phyloP scores from a whole-genome alignment of 1,284 basidiomycete species.

The Microbotryum scabiosae region DNA sequence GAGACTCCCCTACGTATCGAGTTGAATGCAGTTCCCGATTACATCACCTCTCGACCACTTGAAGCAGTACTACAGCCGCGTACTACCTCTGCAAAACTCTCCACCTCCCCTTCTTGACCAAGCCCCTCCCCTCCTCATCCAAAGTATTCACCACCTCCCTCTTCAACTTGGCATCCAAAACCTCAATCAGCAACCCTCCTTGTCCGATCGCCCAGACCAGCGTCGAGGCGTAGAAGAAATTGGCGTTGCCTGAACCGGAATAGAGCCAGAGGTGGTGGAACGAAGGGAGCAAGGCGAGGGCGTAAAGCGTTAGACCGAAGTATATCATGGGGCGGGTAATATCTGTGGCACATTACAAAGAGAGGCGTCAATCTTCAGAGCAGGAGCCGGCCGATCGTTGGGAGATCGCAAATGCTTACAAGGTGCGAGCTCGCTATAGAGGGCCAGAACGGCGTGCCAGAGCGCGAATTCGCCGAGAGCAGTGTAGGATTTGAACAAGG shows the following conservation, averaged over 20 bases:
- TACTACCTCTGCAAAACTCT: slow-evolving; percentile 19
- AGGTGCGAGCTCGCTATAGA: slow-evolving; percentile 76
- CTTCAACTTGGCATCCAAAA: slow-evolving; percentile 15
- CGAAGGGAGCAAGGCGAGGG: slow-evolving; percentile 75
- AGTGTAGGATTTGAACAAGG: slow-evolving; percentile 86
- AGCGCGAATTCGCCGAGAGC: slow-evolving; percentile 80
- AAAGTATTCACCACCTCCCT: slow-evolving; percentile 5
- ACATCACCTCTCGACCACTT: too few relatives aligned
- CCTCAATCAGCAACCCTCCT: slow-evolving; percentile 20
- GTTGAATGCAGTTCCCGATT: too few relatives aligned
- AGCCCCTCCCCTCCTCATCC: slow-evolving; percentile 7
- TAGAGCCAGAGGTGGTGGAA: slow-evolving; percentile 88
- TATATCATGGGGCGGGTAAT: slow-evolving; percentile 81
- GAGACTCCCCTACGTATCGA: too few relatives aligned
- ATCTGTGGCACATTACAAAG: slow-evolving; percentile 47
- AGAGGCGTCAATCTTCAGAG: background rate
- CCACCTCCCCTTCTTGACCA: slow-evolving; percentile 18
- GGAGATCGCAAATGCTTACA: slow-evolving; percentile 50
- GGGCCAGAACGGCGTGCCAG: slow-evolving; percentile 66
- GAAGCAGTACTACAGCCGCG: too few relatives aligned
- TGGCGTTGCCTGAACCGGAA: slow-evolving; percentile 91
- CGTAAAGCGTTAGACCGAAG: slow-evolving; percentile 70
- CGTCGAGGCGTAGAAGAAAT: slow-evolving; percentile 95
- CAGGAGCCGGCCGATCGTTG: background rate
- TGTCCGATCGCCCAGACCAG: slow-evolving; percentile 61